These are phyloP conservation scores for Cladophialophora bantiana DNA, from an alignment of 2,329 filamentous ascomycete genomes.

Conservation along the genomic window DNA sequence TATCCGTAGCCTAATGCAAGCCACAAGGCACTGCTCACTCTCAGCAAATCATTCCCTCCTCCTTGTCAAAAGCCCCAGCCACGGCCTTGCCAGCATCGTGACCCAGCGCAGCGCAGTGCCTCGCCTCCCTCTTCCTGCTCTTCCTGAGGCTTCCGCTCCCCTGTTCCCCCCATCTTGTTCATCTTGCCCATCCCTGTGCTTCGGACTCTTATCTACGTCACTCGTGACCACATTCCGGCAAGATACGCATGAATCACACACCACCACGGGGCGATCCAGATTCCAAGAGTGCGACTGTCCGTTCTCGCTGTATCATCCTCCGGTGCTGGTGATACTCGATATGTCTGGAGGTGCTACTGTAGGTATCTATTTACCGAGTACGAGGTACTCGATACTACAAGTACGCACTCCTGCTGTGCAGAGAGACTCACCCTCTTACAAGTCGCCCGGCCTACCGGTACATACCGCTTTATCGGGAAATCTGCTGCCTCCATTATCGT, in stretches of 20 bases:
- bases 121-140: conserved; percentile 1
- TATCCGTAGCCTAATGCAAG: conserved; percentile 33
- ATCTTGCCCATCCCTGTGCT: neutral
- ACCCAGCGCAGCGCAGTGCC: neutral
- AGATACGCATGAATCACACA: conserved; percentile 4
- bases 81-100: conserved; percentile 30
- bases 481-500: conserved; percentile 4
- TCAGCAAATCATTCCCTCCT: conserved; percentile 13
- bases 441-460: neutral
- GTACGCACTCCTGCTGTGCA: neutral
- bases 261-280: neutral
- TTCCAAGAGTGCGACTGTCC: conserved; percentile 7
- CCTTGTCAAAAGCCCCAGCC: conserved; percentile 21
- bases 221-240: conserved; percentile 18
- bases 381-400: neutral
- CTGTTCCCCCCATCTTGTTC: neutral
- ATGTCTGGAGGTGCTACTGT: neutral
- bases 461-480: neutral
- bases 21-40: conserved; percentile 28
- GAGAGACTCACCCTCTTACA: neutral
- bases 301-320: conserved; percentile 12
- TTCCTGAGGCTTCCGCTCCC: conserved; percentile 6
- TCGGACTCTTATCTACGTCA: conserved; percentile 22
- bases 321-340: conserved; percentile 6
- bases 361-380: neutral